Evolutionary conservation across 2,329 filamentous ascomycete genomes (phyloP), one percentile per base, ranked within the genome.

Genomic region (Cladophialophora immunda): DNA sequence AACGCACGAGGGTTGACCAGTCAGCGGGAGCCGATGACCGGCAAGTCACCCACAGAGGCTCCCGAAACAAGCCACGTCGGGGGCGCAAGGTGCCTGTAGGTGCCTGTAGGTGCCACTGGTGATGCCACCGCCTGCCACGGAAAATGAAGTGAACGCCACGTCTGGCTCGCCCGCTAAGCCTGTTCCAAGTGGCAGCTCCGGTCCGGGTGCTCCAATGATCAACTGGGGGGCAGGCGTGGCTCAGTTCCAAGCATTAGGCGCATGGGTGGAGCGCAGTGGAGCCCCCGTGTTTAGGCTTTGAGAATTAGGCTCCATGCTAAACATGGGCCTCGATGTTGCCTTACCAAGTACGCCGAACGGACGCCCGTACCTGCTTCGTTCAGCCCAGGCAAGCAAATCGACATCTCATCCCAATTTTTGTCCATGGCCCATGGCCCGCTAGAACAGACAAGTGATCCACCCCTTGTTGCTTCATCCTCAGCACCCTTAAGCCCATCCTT

Each of bases 131-230:
- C 22, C 41, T 29, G 58, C 45, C 47, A 65, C 45, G 29, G 60
- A 62, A 25, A 41, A 34, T 58, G 22, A 56, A 62, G 36, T 63
- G 36, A 60, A 68, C 66, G 66, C 66, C 66, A 68, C 66, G 66
- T 38, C 58, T 58, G 36, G 64, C 15, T 38, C 13, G 32, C 38
- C 36, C 25, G 32, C 63, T 66, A 68, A 55, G 47, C 58, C 34
- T 41, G 32, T 34, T 61, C 22, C 34, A 61, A 30, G 30, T 45
- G 50, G 55, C 52, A 53, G 53, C 58, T 68, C 66, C 63, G 62
- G 61, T 38, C 27, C 47, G 17, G 17, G 1, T 17, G 36, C 45
- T 57, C 66, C 66, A 68, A 65, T 62, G 54, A 30, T n/a, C 25
- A 19, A 13, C 17, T 8, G 30, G 17, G n/a, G 19, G 13, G 27